These are phyloP conservation scores for Scheffersomyces lignosus DNA, from an alignment of 805 yeast species.

Conservation along the genomic window DNA sequence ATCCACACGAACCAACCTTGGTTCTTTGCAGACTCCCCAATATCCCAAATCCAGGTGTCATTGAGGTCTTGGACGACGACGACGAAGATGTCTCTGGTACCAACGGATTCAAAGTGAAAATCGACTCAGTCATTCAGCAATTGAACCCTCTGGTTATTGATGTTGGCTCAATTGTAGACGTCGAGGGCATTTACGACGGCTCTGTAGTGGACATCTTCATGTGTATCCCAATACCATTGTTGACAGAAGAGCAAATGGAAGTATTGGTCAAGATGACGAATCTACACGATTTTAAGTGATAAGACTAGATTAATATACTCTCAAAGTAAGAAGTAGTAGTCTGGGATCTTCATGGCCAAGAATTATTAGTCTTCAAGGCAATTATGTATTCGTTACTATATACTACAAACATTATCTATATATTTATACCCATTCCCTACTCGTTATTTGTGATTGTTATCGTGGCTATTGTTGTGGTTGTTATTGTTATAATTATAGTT, in stretches of 20 bases:
- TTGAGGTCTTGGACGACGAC: conserved; percentile 8
- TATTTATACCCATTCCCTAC: too few species aligned
- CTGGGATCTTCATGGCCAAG: too few species aligned
- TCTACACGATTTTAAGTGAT: too few species aligned
- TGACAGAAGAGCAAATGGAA: conserved; percentile 8
- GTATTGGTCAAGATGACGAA: conserved; percentile 16
- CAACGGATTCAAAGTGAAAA: conserved; percentile 10
- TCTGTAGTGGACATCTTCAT: conserved; percentile 18
- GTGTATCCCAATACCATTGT: conserved; percentile 16
- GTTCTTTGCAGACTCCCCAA: conserved; percentile 18
- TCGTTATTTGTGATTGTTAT: too few species aligned
- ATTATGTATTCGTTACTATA: too few species aligned
- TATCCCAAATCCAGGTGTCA: conserved; percentile 8
- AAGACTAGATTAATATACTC: too few species aligned
- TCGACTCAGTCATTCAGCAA: conserved; percentile 9
- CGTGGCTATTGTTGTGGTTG: not conserved
- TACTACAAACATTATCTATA: too few species aligned
- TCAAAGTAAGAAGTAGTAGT: too few species aligned
- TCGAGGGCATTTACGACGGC: conserved; percentile 36
- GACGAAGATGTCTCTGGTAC: not conserved
- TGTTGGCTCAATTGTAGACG: conserved; percentile 27
- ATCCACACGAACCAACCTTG: conserved; percentile 10
- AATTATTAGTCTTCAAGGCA: too few species aligned
- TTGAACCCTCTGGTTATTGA: conserved; percentile 8
- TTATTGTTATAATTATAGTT: not conserved